These are phyloP conservation scores for Arbutus unedo DNA, from an alignment of 148 eudicot genomes.

Conservation along the genomic window DNA sequence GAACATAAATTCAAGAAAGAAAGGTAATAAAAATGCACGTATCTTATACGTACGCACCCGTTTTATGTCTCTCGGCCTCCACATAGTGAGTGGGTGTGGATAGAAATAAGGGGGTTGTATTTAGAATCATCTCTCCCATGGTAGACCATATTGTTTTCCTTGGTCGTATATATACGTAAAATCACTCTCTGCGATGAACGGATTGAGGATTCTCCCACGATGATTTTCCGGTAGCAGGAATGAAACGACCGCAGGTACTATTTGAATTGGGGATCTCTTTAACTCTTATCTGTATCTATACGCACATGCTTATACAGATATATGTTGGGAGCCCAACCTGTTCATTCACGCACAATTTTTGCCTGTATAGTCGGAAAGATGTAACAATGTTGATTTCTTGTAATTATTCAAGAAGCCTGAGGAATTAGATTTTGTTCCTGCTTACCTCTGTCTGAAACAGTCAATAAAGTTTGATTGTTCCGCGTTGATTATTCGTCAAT, in stretches of 20 bases:
- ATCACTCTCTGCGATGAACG: neutral
- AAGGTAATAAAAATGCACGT: too few relatives aligned
- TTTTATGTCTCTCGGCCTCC: too few relatives aligned
- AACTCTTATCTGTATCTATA: neutral
- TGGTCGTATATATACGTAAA: neutral
- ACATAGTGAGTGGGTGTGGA: too few relatives aligned
- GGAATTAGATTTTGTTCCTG: neutral
- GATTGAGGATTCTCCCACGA: neutral
- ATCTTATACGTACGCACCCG: too few relatives aligned
- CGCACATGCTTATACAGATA: too few relatives aligned
- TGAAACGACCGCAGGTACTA: constrained; percentile 1
- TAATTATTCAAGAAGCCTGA: neutral
- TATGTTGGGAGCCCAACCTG: neutral
- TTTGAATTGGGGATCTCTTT: neutral
- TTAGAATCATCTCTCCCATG: neutral
- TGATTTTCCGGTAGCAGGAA: neutral
- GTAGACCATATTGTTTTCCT: neutral
- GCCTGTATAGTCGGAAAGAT: neutral
- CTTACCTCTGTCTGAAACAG: neutral
- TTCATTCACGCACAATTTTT: neutral
- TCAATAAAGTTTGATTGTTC: neutral
- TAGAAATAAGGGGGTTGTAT: too few relatives aligned
- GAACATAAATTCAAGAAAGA: too few relatives aligned
- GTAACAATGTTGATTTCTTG: neutral
- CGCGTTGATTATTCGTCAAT: neutral